Conservation (phyloP, 2,329 filamentous ascomycete species). For the Fusarium sp. region DNA sequence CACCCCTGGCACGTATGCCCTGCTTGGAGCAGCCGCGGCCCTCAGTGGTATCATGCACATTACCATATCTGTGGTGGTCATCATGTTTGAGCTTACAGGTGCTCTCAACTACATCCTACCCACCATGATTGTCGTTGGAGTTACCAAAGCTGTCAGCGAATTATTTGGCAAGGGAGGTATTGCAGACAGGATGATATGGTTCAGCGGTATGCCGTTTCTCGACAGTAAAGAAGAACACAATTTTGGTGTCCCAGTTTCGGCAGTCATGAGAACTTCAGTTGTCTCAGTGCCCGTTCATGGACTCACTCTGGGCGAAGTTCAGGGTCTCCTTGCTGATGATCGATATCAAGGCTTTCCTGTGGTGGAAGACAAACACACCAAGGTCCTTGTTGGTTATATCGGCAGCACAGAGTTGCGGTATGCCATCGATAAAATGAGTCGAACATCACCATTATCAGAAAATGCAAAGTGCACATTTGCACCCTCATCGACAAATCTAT, state of each 20-base stretch:
- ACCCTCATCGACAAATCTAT: constrained; percentile 52
- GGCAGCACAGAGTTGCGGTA: constrained; percentile 92
- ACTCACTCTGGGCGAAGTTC: constrained; percentile 79
- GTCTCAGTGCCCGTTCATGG: constrained; percentile 80
- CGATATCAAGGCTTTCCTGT: constrained; percentile 94
- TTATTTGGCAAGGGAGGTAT: constrained; percentile 96
- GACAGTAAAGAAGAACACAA: constrained; percentile 98
- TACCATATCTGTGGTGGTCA: constrained; percentile 95
- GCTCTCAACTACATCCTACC: constrained; percentile 96
- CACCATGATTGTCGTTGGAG: constrained; percentile 98
- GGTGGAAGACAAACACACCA: constrained; percentile 77
- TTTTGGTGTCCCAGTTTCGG: constrained; percentile 92
- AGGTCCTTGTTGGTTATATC: constrained; percentile 87
- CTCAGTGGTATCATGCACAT: constrained; percentile 98
- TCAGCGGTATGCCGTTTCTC: constrained; percentile 95
- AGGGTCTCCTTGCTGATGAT: constrained; percentile 79
- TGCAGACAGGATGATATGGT: constrained; percentile 98
- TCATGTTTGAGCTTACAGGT: constrained; percentile 99
- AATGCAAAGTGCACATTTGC: constrained; percentile 80
- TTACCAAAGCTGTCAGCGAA: constrained; percentile 93
- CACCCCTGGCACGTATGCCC: constrained; percentile 96
- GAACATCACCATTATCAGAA: constrained; percentile 73
- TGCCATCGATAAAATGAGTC: constrained; percentile 83
- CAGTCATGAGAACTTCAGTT: constrained; percentile 85
- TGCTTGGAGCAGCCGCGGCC: constrained; percentile 90